Evolutionary conservation across 768 basidiomycete species (phyloP), one percentile per base, ranked within the genome.

Genomic region (Suillus placidus): DNA sequence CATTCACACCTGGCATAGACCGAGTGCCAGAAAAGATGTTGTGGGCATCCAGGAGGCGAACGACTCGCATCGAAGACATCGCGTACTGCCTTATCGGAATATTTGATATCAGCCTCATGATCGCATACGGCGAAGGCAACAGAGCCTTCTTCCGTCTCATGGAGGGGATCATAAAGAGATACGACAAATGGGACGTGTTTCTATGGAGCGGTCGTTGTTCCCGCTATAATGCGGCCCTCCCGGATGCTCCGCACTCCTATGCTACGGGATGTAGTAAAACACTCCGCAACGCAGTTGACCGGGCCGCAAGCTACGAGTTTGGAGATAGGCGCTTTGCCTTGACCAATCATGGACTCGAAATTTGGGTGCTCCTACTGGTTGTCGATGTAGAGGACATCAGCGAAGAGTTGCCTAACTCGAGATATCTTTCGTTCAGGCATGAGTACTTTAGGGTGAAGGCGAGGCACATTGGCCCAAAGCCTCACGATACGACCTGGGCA

Each of bases 71-170:
- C 38, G 71, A 71, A 61, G 71, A 71, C 43, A 49, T 34, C 26
- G 65, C 70, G 4, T 71, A 71, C 57, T 69, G 65, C n/a, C 56
- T 71, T 26, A 56, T 70, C 42, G 69, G 67, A 38, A 61, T 71
- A 30, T 63, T 71, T 18, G 61, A 71, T 42, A 61, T 68, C 32
- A 64, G 60, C 38, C 47, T 71, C 42, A 63, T 65, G 14, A 51
- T 71, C 8, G 43, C 61, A 37, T 71, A 71, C 23, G 71, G 71
- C 5, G 70, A 69, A 35, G 71, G 71, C 23, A 49, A 43, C 12
- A 66, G 63, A n/a, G 71, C 71, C 9, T 71, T 71, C 63, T 60
- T 63, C 60, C 51, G 70, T 34, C 61, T 71, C 12, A 47, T 60
- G 51, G 56, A 64, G 66, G 66, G 47, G 45, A 61, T 67, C 42